Evolutionary conservation across 2,329 filamentous ascomycete species (phyloP).

Genomic region (Podosphaera leucotricha): DNA sequence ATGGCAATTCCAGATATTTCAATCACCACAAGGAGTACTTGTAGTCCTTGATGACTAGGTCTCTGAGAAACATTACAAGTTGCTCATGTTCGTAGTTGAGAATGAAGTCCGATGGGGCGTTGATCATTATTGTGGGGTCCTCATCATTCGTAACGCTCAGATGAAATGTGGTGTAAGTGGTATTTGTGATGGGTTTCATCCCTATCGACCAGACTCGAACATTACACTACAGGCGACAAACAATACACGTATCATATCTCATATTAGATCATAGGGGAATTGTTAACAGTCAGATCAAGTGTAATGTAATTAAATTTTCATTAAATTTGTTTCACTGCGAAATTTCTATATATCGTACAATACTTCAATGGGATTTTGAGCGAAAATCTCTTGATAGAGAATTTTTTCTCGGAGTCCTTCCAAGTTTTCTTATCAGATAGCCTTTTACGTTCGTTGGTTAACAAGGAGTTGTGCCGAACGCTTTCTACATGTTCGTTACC

Average conservation of each 20-base stretch:
- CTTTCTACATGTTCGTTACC: constrained; percentile 73
- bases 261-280: too few species aligned
- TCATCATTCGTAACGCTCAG: neutral
- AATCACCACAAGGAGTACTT: neutral
- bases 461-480: constrained; percentile 99
- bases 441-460: constrained; percentile 82
- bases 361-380: too few species aligned
- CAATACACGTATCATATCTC: too few species aligned
- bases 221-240: too few species aligned
- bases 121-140: neutral
- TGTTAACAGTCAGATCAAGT: too few species aligned
- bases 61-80: too few species aligned
- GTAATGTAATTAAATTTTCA: too few species aligned
- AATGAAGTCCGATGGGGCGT: neutral
- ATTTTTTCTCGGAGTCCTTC: constrained; percentile 20
- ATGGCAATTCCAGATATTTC: neutral
- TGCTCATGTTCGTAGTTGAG: too few species aligned
- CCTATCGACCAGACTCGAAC: too few species aligned
- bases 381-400: too few species aligned
- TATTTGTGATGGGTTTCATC: neutral
- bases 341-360: too few species aligned
- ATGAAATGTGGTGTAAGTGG: neutral
- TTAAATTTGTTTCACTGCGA: too few species aligned
- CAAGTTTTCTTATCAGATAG: constrained; percentile 69
- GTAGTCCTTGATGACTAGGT: neutral